Percentiles rank a stretch among this genome's conserved stretches.
Evolutionary conservation across 805 yeast species (phyloP).

Genomic region (Yamadazyma sp.): DNA sequence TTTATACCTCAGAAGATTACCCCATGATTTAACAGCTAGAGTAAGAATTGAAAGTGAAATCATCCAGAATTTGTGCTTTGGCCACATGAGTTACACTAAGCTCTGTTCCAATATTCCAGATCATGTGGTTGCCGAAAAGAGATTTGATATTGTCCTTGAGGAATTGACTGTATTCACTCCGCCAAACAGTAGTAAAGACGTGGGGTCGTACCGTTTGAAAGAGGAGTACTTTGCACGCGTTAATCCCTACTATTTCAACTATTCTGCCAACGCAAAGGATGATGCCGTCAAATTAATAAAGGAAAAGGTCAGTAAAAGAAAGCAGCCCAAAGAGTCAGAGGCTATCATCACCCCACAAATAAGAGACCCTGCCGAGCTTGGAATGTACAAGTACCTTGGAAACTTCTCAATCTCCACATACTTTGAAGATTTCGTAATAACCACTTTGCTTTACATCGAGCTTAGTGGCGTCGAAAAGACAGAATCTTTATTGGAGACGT

Average conservation of each 20-base stretch:
- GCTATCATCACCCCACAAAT: conserved; percentile 56
- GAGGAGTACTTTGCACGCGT: conserved; percentile 33
- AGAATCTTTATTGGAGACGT: conserved; percentile 59
- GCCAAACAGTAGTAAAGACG: conserved; percentile 35
- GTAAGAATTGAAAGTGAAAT: conserved; percentile 64
- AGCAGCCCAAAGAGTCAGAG: conserved; percentile 38
- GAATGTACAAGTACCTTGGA: conserved; percentile 45
- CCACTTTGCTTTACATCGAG: conserved; percentile 43
- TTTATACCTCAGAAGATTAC: conserved; percentile 50
- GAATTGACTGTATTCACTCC: conserved; percentile 33
- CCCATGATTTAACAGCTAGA: conserved; percentile 49
- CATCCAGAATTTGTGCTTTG: conserved; percentile 80
- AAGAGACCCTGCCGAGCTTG: conserved; percentile 29
- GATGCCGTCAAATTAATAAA: conserved; percentile 72
- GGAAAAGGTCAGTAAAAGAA: conserved; percentile 42
- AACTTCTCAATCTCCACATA: conserved; percentile 52
- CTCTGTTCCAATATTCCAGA: conserved; percentile 72
- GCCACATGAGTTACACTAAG: conserved; percentile 68
- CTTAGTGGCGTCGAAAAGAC: conserved; percentile 36
- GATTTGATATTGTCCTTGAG: conserved; percentile 56
- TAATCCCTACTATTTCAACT: conserved; percentile 76
- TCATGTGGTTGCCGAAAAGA: conserved; percentile 66
- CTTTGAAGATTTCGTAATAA: conserved; percentile 55
- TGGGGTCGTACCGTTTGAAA: conserved; percentile 37
- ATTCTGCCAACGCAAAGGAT: conserved; percentile 74